Base-by-base conservation (phyloP, 441 rosid genomes). In the Euphorbia corollata region DNA sequence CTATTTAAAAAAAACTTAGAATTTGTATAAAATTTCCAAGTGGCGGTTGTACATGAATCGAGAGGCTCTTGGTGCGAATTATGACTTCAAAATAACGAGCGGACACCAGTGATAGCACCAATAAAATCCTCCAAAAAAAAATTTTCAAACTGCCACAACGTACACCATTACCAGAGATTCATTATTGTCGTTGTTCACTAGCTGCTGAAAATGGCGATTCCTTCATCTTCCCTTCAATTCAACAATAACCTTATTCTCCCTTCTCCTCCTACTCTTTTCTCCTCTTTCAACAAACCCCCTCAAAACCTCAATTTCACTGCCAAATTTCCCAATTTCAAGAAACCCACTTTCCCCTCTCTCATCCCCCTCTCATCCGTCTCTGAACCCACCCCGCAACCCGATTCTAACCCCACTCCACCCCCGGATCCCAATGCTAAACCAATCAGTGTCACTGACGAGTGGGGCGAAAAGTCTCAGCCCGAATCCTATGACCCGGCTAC, bases 401-500 rank as follows among this genome's bases (percentile, higher is more conserved):
- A 72, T 2, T 41, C 69, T 67, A 68, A 56, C 36, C 61, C 74
- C 27, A 64, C 80, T 16, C 57, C 59, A 41, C 59, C 65, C 32
- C 59, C 67, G 12, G 51, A 59, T 5, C 32, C 61, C 20, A 24
- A 59, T 0, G 51, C 72, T 1, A 53, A 54, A 4, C 56, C 63
- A 2, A 8, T 75, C 0, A 57, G 54, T 27, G 32, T 84, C 71
- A 79, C 91, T 9, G 97, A 92, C 71, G 95, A 90, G 75, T 93
- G 98, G 98, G 94, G 97, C 0, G 98, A 93, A 65, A 86, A 81
- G 80, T 67, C 80, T 23, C 82, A 65, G 6, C 61, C 75, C 30
- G 87, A 70, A 50, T 68, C 83, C 74, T 73, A 78, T 27, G 57
- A 68, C 61, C 59, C 68, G 38, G 67, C 64, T 73, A 69, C 61